Conservation (phyloP, 2,329 filamentous ascomycete genomes). For the Tolypocladium nubicola region DNA sequence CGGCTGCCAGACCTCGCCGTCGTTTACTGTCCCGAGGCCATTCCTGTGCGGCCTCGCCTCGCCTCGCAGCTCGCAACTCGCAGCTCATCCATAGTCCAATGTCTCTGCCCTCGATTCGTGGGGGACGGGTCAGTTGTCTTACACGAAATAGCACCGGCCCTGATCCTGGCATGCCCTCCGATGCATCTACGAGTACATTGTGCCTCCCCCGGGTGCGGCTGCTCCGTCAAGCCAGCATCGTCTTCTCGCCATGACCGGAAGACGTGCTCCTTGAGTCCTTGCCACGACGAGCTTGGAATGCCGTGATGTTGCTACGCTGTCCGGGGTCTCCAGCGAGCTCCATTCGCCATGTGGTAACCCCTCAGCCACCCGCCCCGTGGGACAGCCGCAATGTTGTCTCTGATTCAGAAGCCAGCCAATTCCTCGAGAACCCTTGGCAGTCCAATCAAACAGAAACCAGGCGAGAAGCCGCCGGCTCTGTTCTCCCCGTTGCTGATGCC, state of each 20-base stretch:
- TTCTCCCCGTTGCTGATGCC: neutral
- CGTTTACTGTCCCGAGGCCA: neutral
- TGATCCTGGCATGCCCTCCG: neutral
- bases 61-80: neutral
- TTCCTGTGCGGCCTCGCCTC: neutral
- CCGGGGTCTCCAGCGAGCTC: neutral
- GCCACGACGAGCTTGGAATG: neutral
- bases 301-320: neutral
- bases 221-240: neutral
- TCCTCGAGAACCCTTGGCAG: conserved; percentile 10
- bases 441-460: conserved; percentile 14
- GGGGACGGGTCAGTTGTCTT: conserved; percentile 1
- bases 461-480: conserved; percentile 2
- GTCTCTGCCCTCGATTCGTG: neutral
- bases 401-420: conserved; percentile 6
- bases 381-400: conserved; percentile 4
- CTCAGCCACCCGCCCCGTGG: neutral
- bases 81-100: neutral
- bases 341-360: conserved; percentile 7
- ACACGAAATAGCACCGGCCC: neutral
- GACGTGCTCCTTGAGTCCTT: too few relatives aligned
- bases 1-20: too few relatives aligned
- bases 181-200: neutral
- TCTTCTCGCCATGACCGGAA: too few relatives aligned
- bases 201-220: neutral